A percentile compares a stretch with the other conserved stretches of the same genome.
Evolutionary conservation across 331 rosid genomes (phyloP).

Genomic region (Pyrus hybrid): DNA sequence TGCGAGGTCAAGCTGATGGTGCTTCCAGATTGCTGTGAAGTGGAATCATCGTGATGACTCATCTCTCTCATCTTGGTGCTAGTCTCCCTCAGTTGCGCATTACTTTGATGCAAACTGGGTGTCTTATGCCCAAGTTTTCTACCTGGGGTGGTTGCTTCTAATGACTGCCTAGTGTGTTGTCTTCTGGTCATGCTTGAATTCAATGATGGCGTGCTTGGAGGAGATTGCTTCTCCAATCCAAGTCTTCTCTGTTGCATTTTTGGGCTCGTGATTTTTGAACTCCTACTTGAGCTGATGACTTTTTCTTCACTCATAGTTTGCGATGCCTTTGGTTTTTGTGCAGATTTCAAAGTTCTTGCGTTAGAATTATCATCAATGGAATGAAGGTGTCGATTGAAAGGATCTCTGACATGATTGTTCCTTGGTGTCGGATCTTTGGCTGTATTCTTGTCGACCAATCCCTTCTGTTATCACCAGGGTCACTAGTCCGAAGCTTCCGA

Average conservation of each 20-base stretch:
- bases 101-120: slow-evolving; percentile 32
- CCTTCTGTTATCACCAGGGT: slow-evolving; percentile 33
- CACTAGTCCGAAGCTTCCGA: slow-evolving; percentile 13
- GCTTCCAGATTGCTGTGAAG: slow-evolving; percentile 44
- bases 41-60: slow-evolving; percentile 27
- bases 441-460: slow-evolving; percentile 21
- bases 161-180: slow-evolving; percentile 21
- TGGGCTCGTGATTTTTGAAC: slow-evolving; percentile 43
- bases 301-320: slow-evolving; percentile 26
- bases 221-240: slow-evolving; percentile 57
- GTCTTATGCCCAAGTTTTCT: slow-evolving; percentile 31
- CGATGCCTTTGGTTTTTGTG: slow-evolving; percentile 26
- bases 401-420: slow-evolving; percentile 19
- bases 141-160: slow-evolving; percentile 31
- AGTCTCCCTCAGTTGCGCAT: slow-evolving; percentile 22
- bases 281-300: slow-evolving; percentile 22
- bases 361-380: slow-evolving; percentile 28
- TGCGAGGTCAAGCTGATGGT: slow-evolving; percentile 25
- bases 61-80: slow-evolving; percentile 25
- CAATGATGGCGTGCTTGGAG: slow-evolving; percentile 28
- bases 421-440: slow-evolving; percentile 27
- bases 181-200: slow-evolving; percentile 40
- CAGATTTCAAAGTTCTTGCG: slow-evolving; percentile 30
- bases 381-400: slow-evolving; percentile 19
- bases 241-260: slow-evolving; percentile 41